These are phyloP conservation scores for Dactylellina sp. DNA, from an alignment of 2,329 filamentous ascomycete genomes.

Conservation along the genomic window DNA sequence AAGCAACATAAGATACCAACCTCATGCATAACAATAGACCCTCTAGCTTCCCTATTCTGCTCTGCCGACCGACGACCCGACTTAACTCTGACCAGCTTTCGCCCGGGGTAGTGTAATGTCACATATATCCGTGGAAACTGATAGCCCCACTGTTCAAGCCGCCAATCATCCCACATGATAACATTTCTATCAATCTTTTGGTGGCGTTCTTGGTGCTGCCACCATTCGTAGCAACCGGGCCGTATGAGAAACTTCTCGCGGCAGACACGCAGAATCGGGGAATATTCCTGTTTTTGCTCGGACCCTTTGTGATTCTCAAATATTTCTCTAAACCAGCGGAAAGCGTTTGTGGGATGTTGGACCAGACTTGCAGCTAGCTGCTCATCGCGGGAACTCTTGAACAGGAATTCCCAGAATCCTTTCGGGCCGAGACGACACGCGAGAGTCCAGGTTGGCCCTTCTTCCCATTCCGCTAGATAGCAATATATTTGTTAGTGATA, in stretches of 20 bases:
- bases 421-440: neutral
- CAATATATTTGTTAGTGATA: too few relatives aligned
- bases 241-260: neutral
- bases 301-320: neutral
- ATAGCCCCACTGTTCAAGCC: constrained; percentile 25
- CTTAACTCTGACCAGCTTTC: neutral
- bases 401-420: constrained; percentile 17
- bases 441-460: constrained; percentile 8
- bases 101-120: neutral
- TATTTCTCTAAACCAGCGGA: neutral
- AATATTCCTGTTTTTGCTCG: neutral
- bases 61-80: neutral
- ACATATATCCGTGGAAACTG: neutral
- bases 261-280: constrained; percentile 18
- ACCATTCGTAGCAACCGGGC: neutral
- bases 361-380: neutral
- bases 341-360: neutral
- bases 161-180: constrained; percentile 39
- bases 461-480: neutral
- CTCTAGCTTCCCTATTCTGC: neutral
- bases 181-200: neutral
- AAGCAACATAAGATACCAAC: neutral
- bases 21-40: neutral
- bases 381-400: neutral
- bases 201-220: neutral